These are phyloP conservation scores for Pleurotus ostreatus DNA, from an alignment of 768 basidiomycete species.

Conservation along the genomic window DNA sequence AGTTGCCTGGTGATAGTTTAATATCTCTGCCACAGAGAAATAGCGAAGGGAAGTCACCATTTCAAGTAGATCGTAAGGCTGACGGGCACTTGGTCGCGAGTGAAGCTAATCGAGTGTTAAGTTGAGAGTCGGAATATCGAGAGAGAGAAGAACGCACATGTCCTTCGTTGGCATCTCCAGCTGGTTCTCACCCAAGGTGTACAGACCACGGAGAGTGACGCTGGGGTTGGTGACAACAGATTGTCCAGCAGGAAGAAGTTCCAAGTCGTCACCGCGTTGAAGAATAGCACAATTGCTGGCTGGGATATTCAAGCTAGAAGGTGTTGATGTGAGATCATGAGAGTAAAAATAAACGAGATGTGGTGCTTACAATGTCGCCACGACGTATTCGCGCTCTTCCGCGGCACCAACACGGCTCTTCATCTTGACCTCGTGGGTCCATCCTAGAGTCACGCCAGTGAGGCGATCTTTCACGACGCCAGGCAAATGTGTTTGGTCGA, in stretches of 20 bases:
- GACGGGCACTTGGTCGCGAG: conserved; percentile 84
- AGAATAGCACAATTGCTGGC: conserved; percentile 86
- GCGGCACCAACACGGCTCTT: conserved; percentile 44
- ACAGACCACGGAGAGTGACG: conserved; percentile 75
- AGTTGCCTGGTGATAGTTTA: conserved; percentile 28
- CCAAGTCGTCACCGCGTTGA: conserved; percentile 76
- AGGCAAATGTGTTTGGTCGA: conserved; percentile 80
- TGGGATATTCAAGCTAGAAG: conserved; percentile 67
- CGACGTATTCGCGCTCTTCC: conserved; percentile 61
- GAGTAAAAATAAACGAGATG: background rate
- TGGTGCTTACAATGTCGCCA: conserved; percentile 64
- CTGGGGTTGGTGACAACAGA: conserved; percentile 83
- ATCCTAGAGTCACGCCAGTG: conserved; percentile 63
- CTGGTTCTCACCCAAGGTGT: conserved; percentile 80
- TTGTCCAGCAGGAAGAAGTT: conserved; percentile 76
- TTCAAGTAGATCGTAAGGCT: conserved; percentile 81
- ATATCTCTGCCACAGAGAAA: too few species aligned
- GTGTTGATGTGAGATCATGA: background rate
- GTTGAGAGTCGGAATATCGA: background rate
- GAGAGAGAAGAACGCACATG: conserved; percentile 44
- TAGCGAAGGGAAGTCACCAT: conserved; percentile 31
- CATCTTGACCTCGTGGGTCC: conserved; percentile 78
- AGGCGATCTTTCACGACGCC: conserved; percentile 55
- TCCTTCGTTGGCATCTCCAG: conserved; percentile 86
- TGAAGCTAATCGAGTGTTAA: conserved; percentile 46